Evolutionary conservation across 495 filamentous ascomycete species (phyloP).

Genomic region (Aspergillus sclerotiicarbonarius): DNA sequence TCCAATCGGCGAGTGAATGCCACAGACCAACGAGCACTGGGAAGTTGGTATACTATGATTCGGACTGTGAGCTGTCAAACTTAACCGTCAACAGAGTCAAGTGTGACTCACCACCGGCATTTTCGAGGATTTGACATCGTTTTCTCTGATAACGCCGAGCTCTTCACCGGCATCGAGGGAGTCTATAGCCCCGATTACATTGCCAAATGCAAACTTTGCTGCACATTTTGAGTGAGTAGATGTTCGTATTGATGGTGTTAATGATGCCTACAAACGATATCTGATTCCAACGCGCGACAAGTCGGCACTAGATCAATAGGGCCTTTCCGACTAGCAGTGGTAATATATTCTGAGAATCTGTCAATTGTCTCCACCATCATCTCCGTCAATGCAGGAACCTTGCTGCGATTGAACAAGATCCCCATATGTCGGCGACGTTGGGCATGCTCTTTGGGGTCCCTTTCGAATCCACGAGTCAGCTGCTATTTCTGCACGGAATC

Average conservation of each 20-base stretch:
- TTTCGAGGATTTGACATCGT: conserved; percentile 1
- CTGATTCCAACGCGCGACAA: background rate
- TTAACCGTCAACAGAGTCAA: background rate
- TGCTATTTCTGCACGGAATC: too few relatives aligned
- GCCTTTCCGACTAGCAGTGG: background rate
- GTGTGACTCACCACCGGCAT: background rate
- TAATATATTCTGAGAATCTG: background rate
- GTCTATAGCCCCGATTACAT: background rate
- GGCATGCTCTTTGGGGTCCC: background rate
- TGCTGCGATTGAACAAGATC: conserved; percentile 4
- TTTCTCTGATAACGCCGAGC: background rate
- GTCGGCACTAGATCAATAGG: background rate
- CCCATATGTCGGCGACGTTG: background rate
- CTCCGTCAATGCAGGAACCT: background rate
- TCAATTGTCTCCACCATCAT: background rate
- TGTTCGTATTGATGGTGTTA: too few relatives aligned
- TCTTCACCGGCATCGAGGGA: background rate
- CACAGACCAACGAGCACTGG: background rate
- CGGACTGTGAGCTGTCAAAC: background rate
- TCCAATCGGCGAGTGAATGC: background rate
- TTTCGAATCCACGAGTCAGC: background rate
- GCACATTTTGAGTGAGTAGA: too few relatives aligned
- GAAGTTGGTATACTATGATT: conserved; percentile 6
- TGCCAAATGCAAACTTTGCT: background rate
- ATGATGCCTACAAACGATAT: background rate